A percentile compares a stretch with the other conserved stretches of the same genome.
Conservation (phyloP, 2,329 filamentous ascomycete species). For the Cadophora malorum region DNA sequence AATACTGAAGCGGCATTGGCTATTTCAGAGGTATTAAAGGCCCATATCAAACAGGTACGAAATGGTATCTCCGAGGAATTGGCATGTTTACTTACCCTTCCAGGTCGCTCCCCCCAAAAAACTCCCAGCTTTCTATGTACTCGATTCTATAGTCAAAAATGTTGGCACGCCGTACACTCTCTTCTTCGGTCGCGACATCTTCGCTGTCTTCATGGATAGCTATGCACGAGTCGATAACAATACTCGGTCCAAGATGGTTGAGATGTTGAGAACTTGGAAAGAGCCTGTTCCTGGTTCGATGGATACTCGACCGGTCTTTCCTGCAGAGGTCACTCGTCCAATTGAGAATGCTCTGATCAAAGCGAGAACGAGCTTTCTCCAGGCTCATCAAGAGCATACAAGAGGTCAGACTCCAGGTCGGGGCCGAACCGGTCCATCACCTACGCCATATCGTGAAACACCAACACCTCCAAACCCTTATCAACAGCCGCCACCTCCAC, state of each 20-base stretch:
- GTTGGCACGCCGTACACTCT: constrained; percentile 97
- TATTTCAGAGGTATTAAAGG: constrained; percentile 88
- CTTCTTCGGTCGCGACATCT: constrained; percentile 90
- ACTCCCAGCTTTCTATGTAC: constrained; percentile 92
- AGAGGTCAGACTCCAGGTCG: constrained; percentile 62
- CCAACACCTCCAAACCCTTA: constrained; percentile 71
- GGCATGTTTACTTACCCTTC: constrained; percentile 40
- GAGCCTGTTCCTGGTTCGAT: constrained; percentile 93
- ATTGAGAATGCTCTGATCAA: constrained; percentile 96
- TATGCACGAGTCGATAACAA: constrained; percentile 86
- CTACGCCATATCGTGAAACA: constrained; percentile 71
- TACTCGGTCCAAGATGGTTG: constrained; percentile 90
- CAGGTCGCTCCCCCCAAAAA: constrained; percentile 90
- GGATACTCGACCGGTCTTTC: constrained; percentile 91
- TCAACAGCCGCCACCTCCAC: constrained; percentile 46
- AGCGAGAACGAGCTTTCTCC: constrained; percentile 66
- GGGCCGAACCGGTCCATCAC: constrained; percentile 57
- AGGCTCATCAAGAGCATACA: constrained; percentile 61
- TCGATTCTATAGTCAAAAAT: constrained; percentile 98
- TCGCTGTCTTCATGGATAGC: constrained; percentile 94
- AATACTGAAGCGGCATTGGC: constrained; percentile 95
- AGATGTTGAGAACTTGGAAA: constrained; percentile 98
- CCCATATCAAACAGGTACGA: constrained; percentile 93
- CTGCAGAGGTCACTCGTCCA: constrained; percentile 81
- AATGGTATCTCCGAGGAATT: constrained; percentile 10